Evolutionary conservation across 2,329 filamentous ascomycete species (phyloP).

Genomic region (Emmonsia crescens): DNA sequence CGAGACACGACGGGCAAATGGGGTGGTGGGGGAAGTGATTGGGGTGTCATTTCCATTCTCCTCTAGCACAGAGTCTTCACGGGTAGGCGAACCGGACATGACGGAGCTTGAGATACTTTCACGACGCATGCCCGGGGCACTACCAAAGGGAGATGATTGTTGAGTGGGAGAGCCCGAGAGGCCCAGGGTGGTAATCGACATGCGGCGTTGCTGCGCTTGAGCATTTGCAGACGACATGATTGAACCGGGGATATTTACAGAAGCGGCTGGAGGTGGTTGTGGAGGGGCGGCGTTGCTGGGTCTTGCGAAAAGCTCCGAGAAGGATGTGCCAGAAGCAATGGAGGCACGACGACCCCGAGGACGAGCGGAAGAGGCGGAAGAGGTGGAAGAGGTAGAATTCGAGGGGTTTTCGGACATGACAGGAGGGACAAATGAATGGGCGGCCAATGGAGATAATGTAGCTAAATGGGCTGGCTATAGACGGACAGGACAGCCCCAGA

Average conservation of each 20-base stretch:
- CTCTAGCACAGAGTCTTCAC: slow-evolving; percentile 43
- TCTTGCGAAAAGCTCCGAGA: slow-evolving; percentile 32
- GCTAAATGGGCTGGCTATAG: neutral
- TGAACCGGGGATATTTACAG: slow-evolving; percentile 28
- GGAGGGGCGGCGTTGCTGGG: slow-evolving; percentile 14
- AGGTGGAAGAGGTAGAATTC: slow-evolving; percentile 30
- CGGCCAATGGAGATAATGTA: neutral
- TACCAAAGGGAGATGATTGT: slow-evolving; percentile 37
- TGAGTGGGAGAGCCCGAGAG: slow-evolving; percentile 61
- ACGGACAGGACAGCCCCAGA: neutral
- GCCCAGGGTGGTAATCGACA: slow-evolving; percentile 64
- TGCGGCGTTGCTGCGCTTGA: slow-evolving; percentile 46
- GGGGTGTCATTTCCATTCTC: slow-evolving; percentile 54
- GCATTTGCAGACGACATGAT: slow-evolving; percentile 36
- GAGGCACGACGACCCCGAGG: slow-evolving; percentile 37
- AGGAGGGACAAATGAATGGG: neutral
- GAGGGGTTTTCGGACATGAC: slow-evolving; percentile 35
- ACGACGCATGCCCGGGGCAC: slow-evolving; percentile 46
- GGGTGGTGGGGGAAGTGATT: slow-evolving; percentile 55
- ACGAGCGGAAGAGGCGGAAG: slow-evolving; percentile 26
- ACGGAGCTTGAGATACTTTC: slow-evolving; percentile 58
- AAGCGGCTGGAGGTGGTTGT: slow-evolving; percentile 42
- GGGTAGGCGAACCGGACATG: slow-evolving; percentile 31
- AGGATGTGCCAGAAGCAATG: slow-evolving; percentile 30
- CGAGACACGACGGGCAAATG: slow-evolving; percentile 68